Evolutionary conservation across 768 basidiomycete species (phyloP).

Genomic region (Lentinula sp.): DNA sequence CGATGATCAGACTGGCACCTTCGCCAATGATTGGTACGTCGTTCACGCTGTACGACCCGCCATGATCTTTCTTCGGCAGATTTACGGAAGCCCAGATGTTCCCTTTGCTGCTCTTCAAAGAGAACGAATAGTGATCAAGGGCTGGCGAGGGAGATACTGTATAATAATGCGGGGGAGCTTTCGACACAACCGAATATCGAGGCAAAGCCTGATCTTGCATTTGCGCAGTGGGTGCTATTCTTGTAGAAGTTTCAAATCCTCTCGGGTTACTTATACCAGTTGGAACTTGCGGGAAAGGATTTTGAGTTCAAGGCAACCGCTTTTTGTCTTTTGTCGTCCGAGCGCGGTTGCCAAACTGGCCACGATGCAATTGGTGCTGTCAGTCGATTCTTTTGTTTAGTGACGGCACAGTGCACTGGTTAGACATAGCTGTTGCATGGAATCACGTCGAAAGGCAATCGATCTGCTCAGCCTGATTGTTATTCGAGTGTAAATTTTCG

Average conservation of each 20-base stretch:
- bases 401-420: background rate
- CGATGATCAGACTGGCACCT: conserved; percentile 17
- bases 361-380: background rate
- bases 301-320: background rate
- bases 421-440: too few relatives aligned
- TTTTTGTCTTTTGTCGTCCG: background rate
- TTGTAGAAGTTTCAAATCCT: too few relatives aligned
- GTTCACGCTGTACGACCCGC: background rate
- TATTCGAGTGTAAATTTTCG: too few relatives aligned
- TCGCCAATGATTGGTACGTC: conserved; percentile 17
- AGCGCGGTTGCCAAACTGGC: background rate
- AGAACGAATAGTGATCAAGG: background rate
- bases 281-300: too few relatives aligned
- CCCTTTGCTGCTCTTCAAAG: background rate
- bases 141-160: background rate
- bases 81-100: background rate
- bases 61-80: background rate
- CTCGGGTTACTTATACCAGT: too few relatives aligned
- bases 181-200: background rate
- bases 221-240: background rate
- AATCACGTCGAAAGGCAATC: too few relatives aligned
- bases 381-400: background rate
- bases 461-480: too few relatives aligned
- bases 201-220: background rate
- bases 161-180: background rate